Evolutionary conservation across 257 asterid genomes (phyloP), one percentile per base, ranked within the genome.

Genomic region (Plantago elongata): DNA sequence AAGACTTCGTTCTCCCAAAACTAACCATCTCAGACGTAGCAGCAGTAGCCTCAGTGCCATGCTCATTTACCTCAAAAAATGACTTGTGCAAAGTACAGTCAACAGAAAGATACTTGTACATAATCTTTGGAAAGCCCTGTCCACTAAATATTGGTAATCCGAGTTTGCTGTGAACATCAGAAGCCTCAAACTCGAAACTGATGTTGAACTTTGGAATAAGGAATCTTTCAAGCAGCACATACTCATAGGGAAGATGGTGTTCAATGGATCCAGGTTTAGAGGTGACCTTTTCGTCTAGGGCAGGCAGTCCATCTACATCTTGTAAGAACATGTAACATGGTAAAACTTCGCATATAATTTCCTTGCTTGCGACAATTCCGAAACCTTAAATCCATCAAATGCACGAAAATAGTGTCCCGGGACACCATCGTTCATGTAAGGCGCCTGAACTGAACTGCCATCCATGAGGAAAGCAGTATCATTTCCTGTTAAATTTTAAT

Each of bases 11-110:
- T n/a, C n/a, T n/a, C n/a, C n/a, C n/a, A n/a, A n/a, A n/a, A 34
- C 38, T 5, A 34, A 2, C 80, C 13, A 57, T 34, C 43, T 11
- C 72, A 55, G 68, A 83, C 10, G 85, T 51, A n/a, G 70, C 75
- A 45, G 83, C 87, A 3, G 87, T 83, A 50, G 87, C 90, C 74
- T 78, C 83, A 2, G 84, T 83, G 34, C 90, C 84, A 69, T 78
- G 81, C 68, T 83, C 90, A 7, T 83, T 80, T 17, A 83, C 83
- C 68, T 83, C 90, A 42, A 80, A 69, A 9, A 73, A 74, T 0
- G 87, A 75, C 72, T 83, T 80, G 56, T 80, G 90, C 55, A 71
- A 75, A 14, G 78, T 62, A 16, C 57, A n/a, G n/a, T n/a, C n/a
- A n/a, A n/a, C n/a, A n/a, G n/a, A n/a, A n/a, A n/a, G n/a, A n/a